Conservation (phyloP, 1,284 basidiomycete species). For the Leccinum pachyderme region DNA sequence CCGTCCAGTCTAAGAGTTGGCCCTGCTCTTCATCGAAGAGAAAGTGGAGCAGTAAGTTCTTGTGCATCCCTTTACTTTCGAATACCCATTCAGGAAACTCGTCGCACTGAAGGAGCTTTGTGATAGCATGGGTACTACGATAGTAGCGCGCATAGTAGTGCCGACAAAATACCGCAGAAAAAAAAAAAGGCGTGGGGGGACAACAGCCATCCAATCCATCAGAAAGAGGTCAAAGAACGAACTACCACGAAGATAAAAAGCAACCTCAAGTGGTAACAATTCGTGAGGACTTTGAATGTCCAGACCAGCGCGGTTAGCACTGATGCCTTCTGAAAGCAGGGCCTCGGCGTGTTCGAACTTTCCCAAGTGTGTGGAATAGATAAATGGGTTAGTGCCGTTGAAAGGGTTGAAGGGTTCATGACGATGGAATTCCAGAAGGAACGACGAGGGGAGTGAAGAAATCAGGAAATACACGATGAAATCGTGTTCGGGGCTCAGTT, state of each 20-base stretch:
- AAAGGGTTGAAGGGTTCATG: background rate
- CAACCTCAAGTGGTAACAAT: conserved; percentile 3
- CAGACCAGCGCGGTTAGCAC: background rate
- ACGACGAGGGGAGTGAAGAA: background rate
- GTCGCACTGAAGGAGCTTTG: background rate
- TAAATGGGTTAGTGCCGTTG: conserved; percentile 1
- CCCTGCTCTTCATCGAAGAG: background rate
- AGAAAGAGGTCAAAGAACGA: conserved; percentile 1
- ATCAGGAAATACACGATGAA: conserved; percentile 1
- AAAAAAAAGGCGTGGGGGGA: background rate
- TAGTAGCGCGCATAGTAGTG: background rate
- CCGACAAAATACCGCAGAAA: background rate
- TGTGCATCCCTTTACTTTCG: background rate
- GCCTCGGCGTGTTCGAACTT: conserved; percentile 1
- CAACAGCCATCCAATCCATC: background rate
- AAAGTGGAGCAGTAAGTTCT: background rate
- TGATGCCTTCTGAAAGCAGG: background rate
- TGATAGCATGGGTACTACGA: background rate
- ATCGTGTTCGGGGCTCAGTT: background rate
- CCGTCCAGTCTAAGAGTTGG: background rate
- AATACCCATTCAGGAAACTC: conserved; percentile 6
- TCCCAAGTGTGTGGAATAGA: conserved; percentile 4
- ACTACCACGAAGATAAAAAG: background rate
- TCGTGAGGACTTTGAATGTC: background rate
- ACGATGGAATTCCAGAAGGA: background rate